Base-by-base conservation (phyloP, 2,329 filamentous ascomycete genomes). In the Hymenoscyphus repandus region DNA sequence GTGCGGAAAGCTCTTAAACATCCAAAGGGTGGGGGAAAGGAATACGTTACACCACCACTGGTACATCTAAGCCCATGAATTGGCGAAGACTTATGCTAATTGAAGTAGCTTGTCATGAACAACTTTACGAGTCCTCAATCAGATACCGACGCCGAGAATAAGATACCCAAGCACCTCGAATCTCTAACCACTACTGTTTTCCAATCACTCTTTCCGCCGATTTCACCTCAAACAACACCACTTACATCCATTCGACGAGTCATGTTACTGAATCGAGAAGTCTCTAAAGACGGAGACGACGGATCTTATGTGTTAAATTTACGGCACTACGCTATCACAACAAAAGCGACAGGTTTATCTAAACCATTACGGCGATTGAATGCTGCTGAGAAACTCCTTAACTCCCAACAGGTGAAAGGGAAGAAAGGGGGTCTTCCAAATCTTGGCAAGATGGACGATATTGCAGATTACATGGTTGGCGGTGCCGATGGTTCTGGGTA, bases 291-390 rank as follows among this genome's bases (percentile, higher is more conserved):
- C 12, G 69, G 73, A 17, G 73, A 77, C 34, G 77, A 83, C 45
- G 84, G 82, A 31, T 82, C 82, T 2, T 96, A 95, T 64, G 80
- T 92, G 13, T 72, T 99, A 57, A 95, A 89, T 66, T 83, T 97
- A 54, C 79, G 93, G 52, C 93, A 99, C 70, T 99, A 95, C 67
- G 90, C 91, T 27, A 99, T 99, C 65, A 93, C 88, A 5, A 97
- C 91, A 11, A 90, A 90, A 64, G 79, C 85, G 20, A 87, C 89
- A 0, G 91, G 90, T 22, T 76, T 97, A 1, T 91, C 92, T 10
- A 91, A 88, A 67, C 83, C 88, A 5, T 78, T 99, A 36, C 82
- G 90, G 51, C 80, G 91, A 39, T 75, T 99, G 40, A 89, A 96
- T 59, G 85, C 88, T 5, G 90, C 90, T 1, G 89, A 96, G 68